Percentiles rank a stretch among this genome's conserved stretches.
Conservation (phyloP, 768 basidiomycete genomes). For the Termitomyces sp. region DNA sequence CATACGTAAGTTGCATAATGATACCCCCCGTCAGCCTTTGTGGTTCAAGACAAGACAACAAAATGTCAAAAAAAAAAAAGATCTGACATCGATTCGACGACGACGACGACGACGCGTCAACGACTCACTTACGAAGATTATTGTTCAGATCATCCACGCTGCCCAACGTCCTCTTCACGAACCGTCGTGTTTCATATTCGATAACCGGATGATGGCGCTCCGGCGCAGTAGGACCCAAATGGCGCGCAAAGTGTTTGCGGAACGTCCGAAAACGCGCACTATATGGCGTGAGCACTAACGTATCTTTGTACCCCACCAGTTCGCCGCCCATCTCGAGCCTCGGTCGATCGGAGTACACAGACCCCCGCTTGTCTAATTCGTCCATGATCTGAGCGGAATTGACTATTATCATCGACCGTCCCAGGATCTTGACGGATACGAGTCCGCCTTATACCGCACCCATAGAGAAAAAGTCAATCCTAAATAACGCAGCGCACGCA, state of each 20-base stretch:
- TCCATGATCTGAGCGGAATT: conserved; percentile 38
- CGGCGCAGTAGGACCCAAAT: conserved; percentile 29
- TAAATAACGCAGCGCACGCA: no score
- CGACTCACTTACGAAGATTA: conserved; percentile 38
- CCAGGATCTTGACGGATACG: conserved; percentile 33
- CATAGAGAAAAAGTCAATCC: no score
- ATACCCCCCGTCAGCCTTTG: conserved; percentile 41
- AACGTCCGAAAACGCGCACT: conserved; percentile 37
- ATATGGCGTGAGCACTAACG: conserved; percentile 38
- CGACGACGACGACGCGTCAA: no score
- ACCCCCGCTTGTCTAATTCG: conserved; percentile 40
- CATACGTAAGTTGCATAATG: conserved; percentile 49
- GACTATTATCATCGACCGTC: conserved; percentile 41
- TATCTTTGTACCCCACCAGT: conserved; percentile 41
- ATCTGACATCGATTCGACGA: no score
- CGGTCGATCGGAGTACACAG: conserved; percentile 44
- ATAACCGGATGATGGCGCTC: conserved; percentile 26
- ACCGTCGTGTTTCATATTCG: conserved; percentile 28
- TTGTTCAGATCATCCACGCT: conserved; percentile 24
- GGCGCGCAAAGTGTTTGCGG: conserved; percentile 36
- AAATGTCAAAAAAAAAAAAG: no score
- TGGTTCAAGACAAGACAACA: no score
- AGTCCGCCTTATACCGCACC: conserved; percentile 24
- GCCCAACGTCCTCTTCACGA: conserved; percentile 29
- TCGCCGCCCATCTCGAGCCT: conserved; percentile 45